phyloP scores from a whole-genome alignment of 768 basidiomycete genomes.

The Coprinopsis marcescibilis region DNA sequence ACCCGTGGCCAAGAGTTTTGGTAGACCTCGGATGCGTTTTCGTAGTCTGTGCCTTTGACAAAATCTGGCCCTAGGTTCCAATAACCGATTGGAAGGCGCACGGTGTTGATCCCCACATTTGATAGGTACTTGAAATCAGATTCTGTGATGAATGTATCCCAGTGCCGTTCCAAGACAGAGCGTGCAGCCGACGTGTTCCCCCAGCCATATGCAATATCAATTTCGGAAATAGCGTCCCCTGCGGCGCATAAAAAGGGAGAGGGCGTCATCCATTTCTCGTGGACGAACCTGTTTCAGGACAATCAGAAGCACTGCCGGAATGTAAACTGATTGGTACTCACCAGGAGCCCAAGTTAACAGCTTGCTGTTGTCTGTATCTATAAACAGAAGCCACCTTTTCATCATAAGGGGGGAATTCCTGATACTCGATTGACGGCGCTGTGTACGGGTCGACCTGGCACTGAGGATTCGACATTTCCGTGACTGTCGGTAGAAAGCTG shows the following conservation, averaged over 20 bases:
- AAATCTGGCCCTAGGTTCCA: conserved; percentile 56
- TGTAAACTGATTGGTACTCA: conserved; percentile 18
- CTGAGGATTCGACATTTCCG: conserved; percentile 6
- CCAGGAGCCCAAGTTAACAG: conserved; percentile 66
- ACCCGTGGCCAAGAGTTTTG: conserved; percentile 64
- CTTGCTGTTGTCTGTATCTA: conserved; percentile 58
- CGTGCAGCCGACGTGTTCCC: conserved; percentile 36
- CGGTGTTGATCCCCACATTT: conserved; percentile 61
- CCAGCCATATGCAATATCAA: conserved; percentile 67
- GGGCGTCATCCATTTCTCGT: conserved; percentile 72
- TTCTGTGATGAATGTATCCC: conserved; percentile 67
- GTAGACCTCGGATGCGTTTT: conserved; percentile 45
- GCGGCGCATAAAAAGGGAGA: conserved; percentile 56
- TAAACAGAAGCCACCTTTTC: conserved; percentile 42
- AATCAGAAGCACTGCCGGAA: not conserved
- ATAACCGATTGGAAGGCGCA: conserved; percentile 57
- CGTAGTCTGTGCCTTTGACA: conserved; percentile 62
- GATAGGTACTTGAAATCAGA: conserved; percentile 66
- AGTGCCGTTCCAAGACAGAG: conserved; percentile 59
- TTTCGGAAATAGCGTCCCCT: conserved; percentile 46
- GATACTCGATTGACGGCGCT: conserved; percentile 23
- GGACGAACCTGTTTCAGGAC: conserved; percentile 50
- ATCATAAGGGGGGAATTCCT: conserved; percentile 45
- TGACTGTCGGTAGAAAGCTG: conserved; percentile 1
- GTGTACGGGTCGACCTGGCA: conserved; percentile 27